Conservation (phyloP, 2,329 filamentous ascomycete genomes). For the Ophiostoma sp. region DNA sequence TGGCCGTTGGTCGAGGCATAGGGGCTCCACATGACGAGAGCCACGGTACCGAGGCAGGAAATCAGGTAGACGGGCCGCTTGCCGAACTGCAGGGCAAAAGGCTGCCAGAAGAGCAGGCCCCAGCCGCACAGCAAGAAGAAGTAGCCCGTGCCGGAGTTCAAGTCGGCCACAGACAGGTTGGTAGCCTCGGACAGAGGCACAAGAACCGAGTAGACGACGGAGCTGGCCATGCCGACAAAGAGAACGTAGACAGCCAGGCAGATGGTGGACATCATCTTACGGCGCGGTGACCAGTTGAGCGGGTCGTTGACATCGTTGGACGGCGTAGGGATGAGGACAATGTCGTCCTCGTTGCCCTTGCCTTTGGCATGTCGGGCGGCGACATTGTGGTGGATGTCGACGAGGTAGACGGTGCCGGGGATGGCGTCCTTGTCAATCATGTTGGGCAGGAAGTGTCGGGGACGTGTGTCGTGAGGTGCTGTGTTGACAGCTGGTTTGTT, state of each 20-base stretch:
- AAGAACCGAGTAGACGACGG: slow-evolving; percentile 12
- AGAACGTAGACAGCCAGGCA: slow-evolving; percentile 7
- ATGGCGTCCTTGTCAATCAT: slow-evolving; percentile 18
- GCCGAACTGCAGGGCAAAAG: slow-evolving; percentile 9
- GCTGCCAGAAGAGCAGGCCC: slow-evolving; percentile 16
- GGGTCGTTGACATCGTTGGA: slow-evolving; percentile 16
- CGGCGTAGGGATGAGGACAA: slow-evolving; percentile 11
- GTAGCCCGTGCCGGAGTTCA: slow-evolving; percentile 2
- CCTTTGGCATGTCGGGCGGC: slow-evolving; percentile 1
- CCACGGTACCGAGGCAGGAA: neutral
- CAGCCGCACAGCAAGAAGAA: slow-evolving; percentile 3
- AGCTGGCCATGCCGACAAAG: slow-evolving; percentile 15
- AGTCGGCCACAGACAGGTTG: slow-evolving; percentile 3
- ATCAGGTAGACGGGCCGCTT: slow-evolving; percentile 5
- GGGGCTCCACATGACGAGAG: slow-evolving; percentile 8
- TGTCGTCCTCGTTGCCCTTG: slow-evolving; percentile 2
- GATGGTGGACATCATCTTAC: slow-evolving; percentile 10
- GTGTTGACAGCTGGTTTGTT: neutral
- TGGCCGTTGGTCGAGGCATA: slow-evolving; percentile 8
- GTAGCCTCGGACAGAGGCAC: slow-evolving; percentile 3
- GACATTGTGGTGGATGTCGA: slow-evolving; percentile 12
- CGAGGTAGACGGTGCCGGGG: slow-evolving; percentile 9
- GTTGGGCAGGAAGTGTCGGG: neutral
- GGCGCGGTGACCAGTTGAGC: slow-evolving; percentile 2
- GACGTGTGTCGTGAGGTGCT: neutral